Evolutionary conservation across 192 early-diverging fungal genomes (phyloP), one percentile per base, ranked within the genome.

Genomic region (Geranomyces michiganensis): DNA sequence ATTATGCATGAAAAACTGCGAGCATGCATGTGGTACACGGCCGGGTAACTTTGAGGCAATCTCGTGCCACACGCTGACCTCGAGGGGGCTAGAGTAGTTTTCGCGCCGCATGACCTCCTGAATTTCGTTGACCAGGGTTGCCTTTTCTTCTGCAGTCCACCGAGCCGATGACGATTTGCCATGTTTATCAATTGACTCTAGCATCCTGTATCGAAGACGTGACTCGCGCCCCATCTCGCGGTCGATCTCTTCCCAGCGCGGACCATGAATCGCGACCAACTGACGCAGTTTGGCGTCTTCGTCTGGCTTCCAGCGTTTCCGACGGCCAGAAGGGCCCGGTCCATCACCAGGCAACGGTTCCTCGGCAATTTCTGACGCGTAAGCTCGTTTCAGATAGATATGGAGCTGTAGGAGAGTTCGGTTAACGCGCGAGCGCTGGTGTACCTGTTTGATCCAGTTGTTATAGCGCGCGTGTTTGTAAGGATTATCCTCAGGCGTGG

Each of bases 181-280:
- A 33, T 19, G 17, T 19, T 17, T 27, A 32, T 60, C 58, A 2
- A 60, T 27, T 29, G 17, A 19, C 31, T 60, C 58, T 4, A 60
- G 31, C 31, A 27, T 60, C 29, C 58, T 60, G 58, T 30, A 27
- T 19, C 58, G 2, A 4, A 32, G 62, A 13, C 62, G 62, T n/a
- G 62, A n/a, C 22, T 58, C 56, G 17, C 55, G 30, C 17, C 68
- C 68, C 30, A 70, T 1, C 9, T 31, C 56, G 14, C 55, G 55
- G 31, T 70, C 56, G 9, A 70, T 70, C 22, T 70, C 68, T 61
- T 31, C 56, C 68, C 68, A 70, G 22, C 45, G 32, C 58, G 22
- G 24, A 4, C 68, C 68, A 6, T 46, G 60, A 29, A 60, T 27
- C 31, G 24, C 12, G 22, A 70, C 56, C 33, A 70, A 19, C 41